These are phyloP conservation scores for Gossypium australe DNA, from an alignment of 345 rosid species.

Conservation along the genomic window DNA sequence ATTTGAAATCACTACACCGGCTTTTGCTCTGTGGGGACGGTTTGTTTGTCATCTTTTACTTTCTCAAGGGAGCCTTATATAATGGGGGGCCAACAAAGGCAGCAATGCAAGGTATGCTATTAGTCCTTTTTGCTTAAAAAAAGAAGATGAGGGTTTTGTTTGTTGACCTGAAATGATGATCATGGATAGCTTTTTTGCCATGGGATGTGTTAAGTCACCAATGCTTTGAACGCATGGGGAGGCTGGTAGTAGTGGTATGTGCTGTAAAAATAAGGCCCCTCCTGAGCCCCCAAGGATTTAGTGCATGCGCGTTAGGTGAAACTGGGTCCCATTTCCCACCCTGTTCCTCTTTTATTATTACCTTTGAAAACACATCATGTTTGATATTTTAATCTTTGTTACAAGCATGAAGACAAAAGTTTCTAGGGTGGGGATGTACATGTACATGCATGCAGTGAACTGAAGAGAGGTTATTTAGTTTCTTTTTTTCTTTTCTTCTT, in stretches of 20 bases:
- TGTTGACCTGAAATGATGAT: background rate
- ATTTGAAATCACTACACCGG: conserved; percentile 28
- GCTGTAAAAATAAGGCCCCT: background rate
- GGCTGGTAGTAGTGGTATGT: background rate
- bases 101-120: conserved; percentile 14
- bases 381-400: background rate
- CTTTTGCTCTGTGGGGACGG: conserved; percentile 27
- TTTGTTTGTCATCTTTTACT: conserved; percentile 10
- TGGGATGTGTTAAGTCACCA: background rate
- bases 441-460: background rate
- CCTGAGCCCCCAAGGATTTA: background rate
- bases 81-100: conserved; percentile 46
- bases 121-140: conserved; percentile 12
- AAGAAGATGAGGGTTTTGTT: background rate
- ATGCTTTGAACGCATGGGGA: conserved; percentile 3
- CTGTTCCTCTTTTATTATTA: background rate
- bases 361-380: background rate
- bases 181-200: background rate
- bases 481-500: background rate
- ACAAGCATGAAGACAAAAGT: conserved; percentile 14
- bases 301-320: background rate
- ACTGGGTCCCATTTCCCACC: background rate
- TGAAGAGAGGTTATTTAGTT: too few species aligned
- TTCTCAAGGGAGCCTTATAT: conserved; percentile 26
- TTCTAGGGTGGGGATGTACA: background rate